Conservation (phyloP, 306 rosid genomes). For the Alnus glutinosa region DNA sequence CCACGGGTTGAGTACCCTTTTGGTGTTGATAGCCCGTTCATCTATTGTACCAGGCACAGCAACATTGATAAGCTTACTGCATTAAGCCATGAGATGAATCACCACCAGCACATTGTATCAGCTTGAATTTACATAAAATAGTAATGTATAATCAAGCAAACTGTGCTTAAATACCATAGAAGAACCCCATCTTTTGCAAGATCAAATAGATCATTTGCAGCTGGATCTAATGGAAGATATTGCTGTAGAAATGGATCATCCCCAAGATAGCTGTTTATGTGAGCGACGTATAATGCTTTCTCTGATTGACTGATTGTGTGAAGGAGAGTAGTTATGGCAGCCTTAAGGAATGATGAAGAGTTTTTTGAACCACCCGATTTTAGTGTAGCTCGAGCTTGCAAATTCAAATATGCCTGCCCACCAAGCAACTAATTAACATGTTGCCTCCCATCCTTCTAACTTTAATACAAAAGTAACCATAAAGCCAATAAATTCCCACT, state of each 20-base stretch:
- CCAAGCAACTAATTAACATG: constrained; percentile 24
- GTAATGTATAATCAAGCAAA: constrained; percentile 29
- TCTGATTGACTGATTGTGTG: constrained; percentile 93
- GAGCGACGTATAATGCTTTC: constrained; percentile 79
- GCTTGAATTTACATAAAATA: constrained; percentile 23
- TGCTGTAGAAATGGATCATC: constrained; percentile 83
- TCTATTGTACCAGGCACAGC: constrained; percentile 99
- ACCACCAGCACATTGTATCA: constrained; percentile 17
- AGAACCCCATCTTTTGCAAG: constrained; percentile 91
- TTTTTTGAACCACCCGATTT: constrained; percentile 65
- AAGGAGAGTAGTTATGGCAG: constrained; percentile 81
- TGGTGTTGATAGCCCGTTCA: constrained; percentile 87
- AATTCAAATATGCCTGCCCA: constrained; percentile 67
- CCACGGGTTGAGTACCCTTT: constrained; percentile 72
- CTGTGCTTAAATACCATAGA: constrained; percentile 71
- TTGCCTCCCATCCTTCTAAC: constrained; percentile 16
- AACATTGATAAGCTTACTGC: constrained; percentile 98
- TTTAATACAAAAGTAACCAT: constrained; percentile 17
- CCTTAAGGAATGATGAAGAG: constrained; percentile 85
- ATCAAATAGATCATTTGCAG: constrained; percentile 65
- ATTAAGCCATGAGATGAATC: constrained; percentile 33
- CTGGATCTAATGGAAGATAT: constrained; percentile 79
- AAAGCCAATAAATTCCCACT: constrained; percentile 13
- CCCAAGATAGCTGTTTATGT: constrained; percentile 89
- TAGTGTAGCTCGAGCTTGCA: constrained; percentile 54